Conservation (phyloP, 1,139 yeast genomes). For the Kluyveromyces sp. region DNA sequence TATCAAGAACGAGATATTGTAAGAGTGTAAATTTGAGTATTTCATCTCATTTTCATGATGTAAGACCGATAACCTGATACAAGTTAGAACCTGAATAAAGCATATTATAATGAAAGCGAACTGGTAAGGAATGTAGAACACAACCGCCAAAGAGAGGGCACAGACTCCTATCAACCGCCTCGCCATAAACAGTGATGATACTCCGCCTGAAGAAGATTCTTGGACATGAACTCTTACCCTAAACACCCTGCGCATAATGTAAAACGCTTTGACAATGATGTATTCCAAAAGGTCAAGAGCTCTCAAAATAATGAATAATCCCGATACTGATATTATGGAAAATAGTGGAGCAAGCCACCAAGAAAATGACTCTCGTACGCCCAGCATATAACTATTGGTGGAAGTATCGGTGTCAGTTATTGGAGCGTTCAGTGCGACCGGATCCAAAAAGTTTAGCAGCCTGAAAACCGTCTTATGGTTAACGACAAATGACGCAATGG, state of each 20-base stretch:
- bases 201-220: too few species aligned
- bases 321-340: conserved; percentile 44
- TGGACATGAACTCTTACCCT: not conserved
- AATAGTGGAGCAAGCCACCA: conserved; percentile 57
- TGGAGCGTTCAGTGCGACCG: conserved; percentile 42
- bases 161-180: conserved; percentile 31
- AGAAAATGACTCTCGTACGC: conserved; percentile 52
- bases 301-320: conserved; percentile 32
- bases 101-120: conserved; percentile 59
- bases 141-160: conserved; percentile 39
- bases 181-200: too few species aligned
- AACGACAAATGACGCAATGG: conserved; percentile 38
- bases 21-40: conserved; percentile 37
- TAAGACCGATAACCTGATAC: conserved; percentile 31
- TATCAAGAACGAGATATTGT: conserved; percentile 47
- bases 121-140: conserved; percentile 70
- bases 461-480: conserved; percentile 27
- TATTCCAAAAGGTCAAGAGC: conserved; percentile 14
- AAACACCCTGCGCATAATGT: not conserved
- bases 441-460: conserved; percentile 45
- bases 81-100: conserved; percentile 44
- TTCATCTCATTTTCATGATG: conserved; percentile 9
- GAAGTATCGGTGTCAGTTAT: conserved; percentile 23
- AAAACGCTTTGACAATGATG: not conserved
- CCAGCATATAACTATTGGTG: conserved; percentile 49